Base-by-base conservation (phyloP, 306 rosid genomes). In the Cicer judaicum region DNA sequence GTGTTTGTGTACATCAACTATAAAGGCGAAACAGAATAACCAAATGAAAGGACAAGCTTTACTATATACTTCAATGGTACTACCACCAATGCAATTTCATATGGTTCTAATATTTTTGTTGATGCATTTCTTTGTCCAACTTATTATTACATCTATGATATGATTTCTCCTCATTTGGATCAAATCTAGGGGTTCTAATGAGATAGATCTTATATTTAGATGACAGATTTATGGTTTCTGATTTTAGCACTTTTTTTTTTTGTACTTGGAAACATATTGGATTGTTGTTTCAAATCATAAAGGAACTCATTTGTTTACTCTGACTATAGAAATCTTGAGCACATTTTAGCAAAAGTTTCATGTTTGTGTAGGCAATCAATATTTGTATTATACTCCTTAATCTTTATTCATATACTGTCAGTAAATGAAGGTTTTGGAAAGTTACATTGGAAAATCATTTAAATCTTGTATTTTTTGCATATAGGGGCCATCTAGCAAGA, bases 391-490 rank as follows among this genome's bases (percentile, higher is more conserved):
- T 62, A 12, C 18, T 78, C 68, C 65, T 21, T 34, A 69, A 47
- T 60, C 54, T 53, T 21, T 34, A 69, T 60, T 60, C 54, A 47
- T 13, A 73, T n/a, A 16, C 13, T 68, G 19, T 16, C 7, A 11
- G 44, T 38, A 11, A 36, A 44, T 12, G 29, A 55, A 7, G 16
- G 6, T 39, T 61, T 70, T 44, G 13, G 19, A 12, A 72, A 53
- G 39, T 16, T 59, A 16, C 62, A 13, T 47, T 1, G 36, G 19
- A 60, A 41, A 59, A 76, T 66, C 70, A 5, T 7, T 61, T 72
- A 68, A 14, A 75, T 43, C 16, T 16, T 63, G n/a, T 8, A 70
- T 57, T 80, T 75, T 53, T 66, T 75, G 65, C 68, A 14, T 61
- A 40, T 48, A 85, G 89, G 70, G 14, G 21, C 46, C 54, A 12